Evolutionary conservation across 1,284 basidiomycete genomes (phyloP).

Genomic region (Cryptococcus maquisensis): DNA sequence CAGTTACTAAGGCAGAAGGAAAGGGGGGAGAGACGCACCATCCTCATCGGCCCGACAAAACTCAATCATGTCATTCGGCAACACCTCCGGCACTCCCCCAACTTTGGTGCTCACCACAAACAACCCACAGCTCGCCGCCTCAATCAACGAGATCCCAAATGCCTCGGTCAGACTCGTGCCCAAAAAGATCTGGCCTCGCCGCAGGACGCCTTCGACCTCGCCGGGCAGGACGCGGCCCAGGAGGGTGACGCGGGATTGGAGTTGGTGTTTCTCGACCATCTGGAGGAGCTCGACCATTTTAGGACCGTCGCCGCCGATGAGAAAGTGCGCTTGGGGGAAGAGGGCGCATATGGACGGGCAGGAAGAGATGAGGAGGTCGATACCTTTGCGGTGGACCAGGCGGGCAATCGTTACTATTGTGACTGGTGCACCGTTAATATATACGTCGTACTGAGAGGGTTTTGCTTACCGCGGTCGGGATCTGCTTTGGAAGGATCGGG

Average conservation of each 20-base stretch:
- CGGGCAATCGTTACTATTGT: slow-evolving; percentile 92
- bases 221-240: slow-evolving; percentile 75
- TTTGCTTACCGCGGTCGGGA: slow-evolving; percentile 59
- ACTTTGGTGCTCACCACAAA: slow-evolving; percentile 93
- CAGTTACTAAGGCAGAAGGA: not conserved
- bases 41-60: slow-evolving; percentile 87
- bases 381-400: slow-evolving; percentile 94
- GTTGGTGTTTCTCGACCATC: slow-evolving; percentile 83
- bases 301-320: slow-evolving; percentile 91
- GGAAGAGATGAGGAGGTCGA: slow-evolving; percentile 88
- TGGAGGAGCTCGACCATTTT: slow-evolving; percentile 93
- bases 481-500: slow-evolving; percentile 56
- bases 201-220: slow-evolving; percentile 77
- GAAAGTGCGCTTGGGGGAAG: slow-evolving; percentile 79
- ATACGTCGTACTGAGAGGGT: not conserved
- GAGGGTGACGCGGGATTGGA: slow-evolving; percentile 87
- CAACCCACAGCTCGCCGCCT: slow-evolving; percentile 90
- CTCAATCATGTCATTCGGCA: slow-evolving; percentile 89
- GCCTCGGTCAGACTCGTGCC: slow-evolving; percentile 95
- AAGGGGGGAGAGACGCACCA: slow-evolving; percentile 45
- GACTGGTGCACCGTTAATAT: slow-evolving; percentile 54
- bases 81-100: slow-evolving; percentile 91
- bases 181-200: slow-evolving; percentile 82
- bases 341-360: slow-evolving; percentile 81
- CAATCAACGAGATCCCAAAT: slow-evolving; percentile 92